Evolutionary conservation across 371 early-diverging fungal genomes (phyloP).

Genomic region (Mortierella sp.): DNA sequence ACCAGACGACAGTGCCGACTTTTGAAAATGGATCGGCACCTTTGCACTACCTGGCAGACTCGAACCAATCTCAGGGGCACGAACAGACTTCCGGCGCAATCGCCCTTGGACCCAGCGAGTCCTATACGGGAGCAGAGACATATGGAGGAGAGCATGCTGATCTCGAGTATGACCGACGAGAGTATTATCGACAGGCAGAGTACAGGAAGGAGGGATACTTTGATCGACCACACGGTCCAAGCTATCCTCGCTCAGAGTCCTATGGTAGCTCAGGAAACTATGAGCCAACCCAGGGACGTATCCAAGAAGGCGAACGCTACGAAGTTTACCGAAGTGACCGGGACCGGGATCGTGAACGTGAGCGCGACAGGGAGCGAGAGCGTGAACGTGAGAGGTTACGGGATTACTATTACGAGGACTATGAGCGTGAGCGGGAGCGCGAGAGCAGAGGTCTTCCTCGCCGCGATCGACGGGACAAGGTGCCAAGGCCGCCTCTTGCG

Average conservation of each 20-base stretch:
- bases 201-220: constrained; percentile 42
- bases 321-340: constrained; percentile 52
- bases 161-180: constrained; percentile 32
- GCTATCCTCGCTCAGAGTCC: constrained; percentile 41
- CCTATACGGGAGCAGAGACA: constrained; percentile 3
- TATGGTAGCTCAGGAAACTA: constrained; percentile 44
- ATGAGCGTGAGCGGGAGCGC: constrained; percentile 43
- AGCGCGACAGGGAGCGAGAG: constrained; percentile 46
- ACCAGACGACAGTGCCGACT: background rate
- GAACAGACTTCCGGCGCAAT: background rate
- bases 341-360: constrained; percentile 51
- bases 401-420: constrained; percentile 30
- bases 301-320: constrained; percentile 51
- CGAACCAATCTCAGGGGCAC: background rate
- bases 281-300: constrained; percentile 26
- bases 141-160: constrained; percentile 45
- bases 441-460: constrained; percentile 41
- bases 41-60: background rate
- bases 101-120: background rate
- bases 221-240: constrained; percentile 36
- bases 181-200: constrained; percentile 35
- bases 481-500: constrained; percentile 13
- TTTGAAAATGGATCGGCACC: background rate
- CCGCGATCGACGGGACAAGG: constrained; percentile 23
- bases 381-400: constrained; percentile 42